A percentile compares a stretch with the other conserved stretches of the same genome.
Conservation (phyloP, 176 grass and related monocot species). For the Lolium perenne region DNA sequence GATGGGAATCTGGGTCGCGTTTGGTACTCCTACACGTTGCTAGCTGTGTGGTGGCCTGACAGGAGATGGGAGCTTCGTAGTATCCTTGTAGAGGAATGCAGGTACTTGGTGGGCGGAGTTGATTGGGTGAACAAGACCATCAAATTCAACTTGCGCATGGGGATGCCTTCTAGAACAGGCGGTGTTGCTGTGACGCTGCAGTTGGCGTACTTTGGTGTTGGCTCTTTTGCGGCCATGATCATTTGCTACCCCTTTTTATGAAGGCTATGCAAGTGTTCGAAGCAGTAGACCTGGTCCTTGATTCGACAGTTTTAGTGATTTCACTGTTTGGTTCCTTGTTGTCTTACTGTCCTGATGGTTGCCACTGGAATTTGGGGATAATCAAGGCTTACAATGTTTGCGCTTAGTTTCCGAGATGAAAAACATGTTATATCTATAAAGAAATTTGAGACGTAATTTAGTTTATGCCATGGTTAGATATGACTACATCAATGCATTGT, state of each 20-base stretch:
- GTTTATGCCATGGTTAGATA: background rate
- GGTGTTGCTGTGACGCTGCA: background rate
- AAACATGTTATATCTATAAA: background rate
- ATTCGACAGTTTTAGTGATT: background rate
- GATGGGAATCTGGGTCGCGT: background rate
- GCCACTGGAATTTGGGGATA: background rate
- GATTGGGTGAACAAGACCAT: background rate
- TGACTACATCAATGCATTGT: no score
- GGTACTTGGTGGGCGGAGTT: background rate
- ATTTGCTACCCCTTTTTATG: background rate
- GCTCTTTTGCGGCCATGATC: background rate
- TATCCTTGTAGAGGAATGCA: slow-evolving; percentile 18
- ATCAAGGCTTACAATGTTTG: background rate
- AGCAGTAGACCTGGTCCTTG: slow-evolving; percentile 8
- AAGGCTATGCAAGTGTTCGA: background rate
- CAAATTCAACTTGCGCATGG: background rate
- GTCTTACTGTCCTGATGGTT: background rate
- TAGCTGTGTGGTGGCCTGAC: background rate
- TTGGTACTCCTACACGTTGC: background rate
- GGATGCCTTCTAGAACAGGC: background rate
- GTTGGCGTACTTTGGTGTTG: background rate
- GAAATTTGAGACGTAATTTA: background rate
- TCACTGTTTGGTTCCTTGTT: background rate
- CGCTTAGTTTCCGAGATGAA: slow-evolving; percentile 17
- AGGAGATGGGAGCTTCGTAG: background rate